phyloP scores from a whole-genome alignment of 2,329 filamentous ascomycete genomes.

The Ilyonectria destructans region DNA sequence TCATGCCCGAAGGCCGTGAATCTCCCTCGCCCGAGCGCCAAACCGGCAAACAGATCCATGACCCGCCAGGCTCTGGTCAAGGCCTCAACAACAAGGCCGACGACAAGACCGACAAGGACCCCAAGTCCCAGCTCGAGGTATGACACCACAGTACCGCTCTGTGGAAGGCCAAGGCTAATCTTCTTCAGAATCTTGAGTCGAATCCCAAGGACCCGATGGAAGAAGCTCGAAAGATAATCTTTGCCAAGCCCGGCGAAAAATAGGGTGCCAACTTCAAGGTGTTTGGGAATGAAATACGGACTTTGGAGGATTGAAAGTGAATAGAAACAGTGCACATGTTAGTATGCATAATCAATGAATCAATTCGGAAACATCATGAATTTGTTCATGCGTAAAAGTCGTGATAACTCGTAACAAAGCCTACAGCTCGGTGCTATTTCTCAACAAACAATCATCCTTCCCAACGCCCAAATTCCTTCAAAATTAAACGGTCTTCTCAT shows the following conservation, averaged over 20 bases:
- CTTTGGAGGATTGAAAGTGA: neutral
- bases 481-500: slow-evolving; percentile 45
- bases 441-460: slow-evolving; percentile 7
- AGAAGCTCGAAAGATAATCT: slow-evolving; percentile 73
- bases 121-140: slow-evolving; percentile 69
- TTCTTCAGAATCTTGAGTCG: slow-evolving; percentile 66
- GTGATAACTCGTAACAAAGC: slow-evolving; percentile 43
- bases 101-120: slow-evolving; percentile 52
- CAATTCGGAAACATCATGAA: slow-evolving; percentile 38
- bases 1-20: slow-evolving; percentile 83
- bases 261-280: slow-evolving; percentile 19
- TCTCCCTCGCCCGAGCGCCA: slow-evolving; percentile 83
- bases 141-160: slow-evolving; percentile 25
- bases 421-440: slow-evolving; percentile 1
- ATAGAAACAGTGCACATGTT: neutral
- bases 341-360: slow-evolving; percentile 30
- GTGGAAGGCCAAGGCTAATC: slow-evolving; percentile 7
- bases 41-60: slow-evolving; percentile 75
- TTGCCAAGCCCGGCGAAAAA: slow-evolving; percentile 63
- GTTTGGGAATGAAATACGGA: neutral
- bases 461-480: slow-evolving; percentile 22
- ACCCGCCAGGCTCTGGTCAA: slow-evolving; percentile 71
- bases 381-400: slow-evolving; percentile 41
- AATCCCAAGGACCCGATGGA: slow-evolving; percentile 80
- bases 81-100: slow-evolving; percentile 66